Evolutionary conservation across 2,329 filamentous ascomycete species (phyloP).

Genomic region (Exophiala xenobiotica): DNA sequence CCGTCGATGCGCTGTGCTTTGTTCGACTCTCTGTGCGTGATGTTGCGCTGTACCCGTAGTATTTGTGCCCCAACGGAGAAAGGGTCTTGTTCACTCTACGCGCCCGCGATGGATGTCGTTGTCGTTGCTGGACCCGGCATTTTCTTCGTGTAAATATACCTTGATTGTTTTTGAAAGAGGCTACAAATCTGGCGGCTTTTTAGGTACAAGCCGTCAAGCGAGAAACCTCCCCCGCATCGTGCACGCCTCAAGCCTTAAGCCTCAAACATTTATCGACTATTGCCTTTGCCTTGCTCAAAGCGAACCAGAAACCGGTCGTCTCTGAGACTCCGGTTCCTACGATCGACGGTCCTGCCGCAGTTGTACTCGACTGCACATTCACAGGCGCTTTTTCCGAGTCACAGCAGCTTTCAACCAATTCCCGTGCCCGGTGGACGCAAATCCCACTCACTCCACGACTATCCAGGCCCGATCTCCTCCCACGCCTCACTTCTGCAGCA

Average conservation of each 20-base stretch:
- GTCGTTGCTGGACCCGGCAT: not conserved
- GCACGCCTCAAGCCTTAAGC: not conserved
- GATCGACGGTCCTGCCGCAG: no score
- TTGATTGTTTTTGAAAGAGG: not conserved
- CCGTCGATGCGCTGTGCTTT: slow-evolving; percentile 14
- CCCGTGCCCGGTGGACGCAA: not conserved
- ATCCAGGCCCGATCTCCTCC: slow-evolving; percentile 1
- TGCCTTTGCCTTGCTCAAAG: no score
- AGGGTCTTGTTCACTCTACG: not conserved
- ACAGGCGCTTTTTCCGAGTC: not conserved
- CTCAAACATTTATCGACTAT: not conserved
- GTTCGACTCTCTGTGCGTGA: slow-evolving; percentile 9
- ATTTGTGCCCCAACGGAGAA: not conserved
- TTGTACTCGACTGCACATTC: no score
- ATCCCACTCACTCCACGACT: not conserved
- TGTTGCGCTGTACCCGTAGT: slow-evolving; percentile 14
- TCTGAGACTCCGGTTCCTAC: no score
- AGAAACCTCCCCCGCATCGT: not conserved
- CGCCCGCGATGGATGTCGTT: not conserved
- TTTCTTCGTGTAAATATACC: not conserved
- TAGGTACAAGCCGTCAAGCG: not conserved
- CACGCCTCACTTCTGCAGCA: slow-evolving; percentile 9
- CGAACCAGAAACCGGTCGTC: no score
- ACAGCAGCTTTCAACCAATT: not conserved
- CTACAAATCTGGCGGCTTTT: not conserved